A percentile compares a stretch with the other conserved stretches of the same genome.
These are phyloP conservation scores for Tolypocladium tundrense DNA, from an alignment of 2,329 filamentous ascomycete genomes.

Conservation along the genomic window DNA sequence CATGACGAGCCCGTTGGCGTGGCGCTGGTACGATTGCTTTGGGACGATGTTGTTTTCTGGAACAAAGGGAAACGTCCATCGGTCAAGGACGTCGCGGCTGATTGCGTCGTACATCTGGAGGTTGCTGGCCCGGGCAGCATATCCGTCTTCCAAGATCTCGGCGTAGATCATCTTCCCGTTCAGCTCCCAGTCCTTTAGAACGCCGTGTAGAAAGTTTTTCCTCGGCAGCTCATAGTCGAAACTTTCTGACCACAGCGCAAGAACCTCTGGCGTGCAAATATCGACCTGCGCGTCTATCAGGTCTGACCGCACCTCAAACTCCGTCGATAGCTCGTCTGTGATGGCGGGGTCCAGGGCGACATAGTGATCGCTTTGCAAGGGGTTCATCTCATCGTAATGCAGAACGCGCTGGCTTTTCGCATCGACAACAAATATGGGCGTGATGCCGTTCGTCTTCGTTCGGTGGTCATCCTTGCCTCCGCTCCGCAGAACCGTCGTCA, in stretches of 20 bases:
- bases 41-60: constrained; percentile 80
- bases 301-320: constrained; percentile 77
- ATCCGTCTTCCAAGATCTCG: constrained; percentile 72
- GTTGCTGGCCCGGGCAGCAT: constrained; percentile 77
- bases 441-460: constrained; percentile 65
- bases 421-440: constrained; percentile 80
- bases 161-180: constrained; percentile 96
- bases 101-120: constrained; percentile 85
- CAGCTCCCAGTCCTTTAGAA: constrained; percentile 91
- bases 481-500: constrained; percentile 87
- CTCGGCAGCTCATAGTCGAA: constrained; percentile 92
- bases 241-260: constrained; percentile 92
- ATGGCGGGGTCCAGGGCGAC: constrained; percentile 69
- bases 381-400: constrained; percentile 87
- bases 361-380: constrained; percentile 52
- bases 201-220: constrained; percentile 80
- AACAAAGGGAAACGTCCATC: constrained; percentile 82
- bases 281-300: constrained; percentile 92
- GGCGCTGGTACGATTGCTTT: constrained; percentile 64
- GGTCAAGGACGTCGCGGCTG: constrained; percentile 71
- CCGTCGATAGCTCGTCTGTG: constrained; percentile 55
- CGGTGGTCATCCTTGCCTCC: constrained; percentile 60
- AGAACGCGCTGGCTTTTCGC: constrained; percentile 70
- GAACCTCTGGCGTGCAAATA: constrained; percentile 91
- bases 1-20: constrained; percentile 61